A percentile compares a stretch with the other conserved stretches of the same genome.
Conservation (phyloP, 2,329 filamentous ascomycete genomes). For the Zalaria sp. region DNA sequence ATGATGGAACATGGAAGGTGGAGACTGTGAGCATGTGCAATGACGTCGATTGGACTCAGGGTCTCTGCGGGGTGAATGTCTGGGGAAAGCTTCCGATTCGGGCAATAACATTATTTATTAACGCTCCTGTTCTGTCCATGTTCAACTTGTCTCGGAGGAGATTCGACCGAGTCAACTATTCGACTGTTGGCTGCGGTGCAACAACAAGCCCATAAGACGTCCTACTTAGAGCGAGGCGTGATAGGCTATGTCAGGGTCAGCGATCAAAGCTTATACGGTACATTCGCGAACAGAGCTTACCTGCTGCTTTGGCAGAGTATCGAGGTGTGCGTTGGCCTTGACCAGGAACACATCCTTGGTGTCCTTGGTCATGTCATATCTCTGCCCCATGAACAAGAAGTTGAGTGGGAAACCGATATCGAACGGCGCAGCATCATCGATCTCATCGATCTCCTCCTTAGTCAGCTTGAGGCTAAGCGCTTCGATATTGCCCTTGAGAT, state of each 20-base stretch:
- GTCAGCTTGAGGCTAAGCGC: constrained; percentile 44
- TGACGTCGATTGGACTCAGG: too few relatives aligned
- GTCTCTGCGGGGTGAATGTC: too few relatives aligned
- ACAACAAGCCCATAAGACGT: background rate
- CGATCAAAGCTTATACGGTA: too few relatives aligned
- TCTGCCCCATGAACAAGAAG: constrained; percentile 26
- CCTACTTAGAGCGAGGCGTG: background rate
- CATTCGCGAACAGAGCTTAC: background rate
- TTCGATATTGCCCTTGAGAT: constrained; percentile 52
- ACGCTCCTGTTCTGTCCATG: too few relatives aligned
- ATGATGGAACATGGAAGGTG: too few relatives aligned
- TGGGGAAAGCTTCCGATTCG: too few relatives aligned
- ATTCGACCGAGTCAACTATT: too few relatives aligned
- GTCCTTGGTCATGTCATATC: constrained; percentile 1
- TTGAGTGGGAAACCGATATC: constrained; percentile 48
- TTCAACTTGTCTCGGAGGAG: too few relatives aligned
- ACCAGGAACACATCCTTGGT: constrained; percentile 4
- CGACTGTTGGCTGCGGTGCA: too few relatives aligned
- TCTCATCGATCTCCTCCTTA: constrained; percentile 45
- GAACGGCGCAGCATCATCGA: constrained; percentile 44
- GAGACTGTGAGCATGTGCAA: too few relatives aligned
- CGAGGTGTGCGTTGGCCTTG: constrained; percentile 4
- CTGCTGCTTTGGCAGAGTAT: constrained; percentile 1
- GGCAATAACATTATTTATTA: too few relatives aligned
- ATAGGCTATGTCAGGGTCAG: background rate